phyloP scores from a whole-genome alignment of 768 basidiomycete genomes.

The Lentinula raphanica region DNA sequence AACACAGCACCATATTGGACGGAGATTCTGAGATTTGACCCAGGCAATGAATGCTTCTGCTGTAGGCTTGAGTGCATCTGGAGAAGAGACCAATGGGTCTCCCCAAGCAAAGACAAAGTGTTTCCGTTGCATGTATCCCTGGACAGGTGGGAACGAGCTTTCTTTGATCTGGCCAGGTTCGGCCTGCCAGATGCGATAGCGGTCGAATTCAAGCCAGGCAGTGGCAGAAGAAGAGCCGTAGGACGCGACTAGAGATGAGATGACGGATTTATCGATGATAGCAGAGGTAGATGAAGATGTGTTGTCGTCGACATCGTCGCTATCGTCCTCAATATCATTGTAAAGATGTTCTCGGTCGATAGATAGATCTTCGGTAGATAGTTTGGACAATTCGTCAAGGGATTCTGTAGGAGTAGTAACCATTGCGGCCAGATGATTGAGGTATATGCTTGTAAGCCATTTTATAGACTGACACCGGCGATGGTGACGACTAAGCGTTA shows the following conservation, averaged over 20 bases:
- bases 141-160: slow-evolving; percentile 42
- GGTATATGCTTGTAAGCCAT: too few relatives aligned
- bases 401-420: too few relatives aligned
- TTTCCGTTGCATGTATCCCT: slow-evolving; percentile 53
- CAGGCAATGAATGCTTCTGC: slow-evolving; percentile 41
- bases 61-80: slow-evolving; percentile 28
- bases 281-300: not conserved
- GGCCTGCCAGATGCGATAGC: slow-evolving; percentile 43
- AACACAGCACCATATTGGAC: slow-evolving; percentile 58
- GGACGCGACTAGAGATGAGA: slow-evolving; percentile 53
- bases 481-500: too few relatives aligned
- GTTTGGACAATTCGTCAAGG: too few relatives aligned
- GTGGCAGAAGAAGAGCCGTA: slow-evolving; percentile 68
- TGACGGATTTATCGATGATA: slow-evolving; percentile 21
- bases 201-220: slow-evolving; percentile 62
- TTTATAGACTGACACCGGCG: too few relatives aligned
- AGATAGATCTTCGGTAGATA: too few relatives aligned
- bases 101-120: slow-evolving; percentile 60
- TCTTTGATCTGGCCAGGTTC: slow-evolving; percentile 14
- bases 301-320: not conserved
- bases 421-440: too few relatives aligned
- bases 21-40: slow-evolving; percentile 38
- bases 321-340: not conserved
- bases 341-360: not conserved
- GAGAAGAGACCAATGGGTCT: slow-evolving; percentile 48